Percentiles rank a stretch among this genome's conserved stretches.
phyloP scores from a whole-genome alignment of 768 basidiomycete species.

The Lenzites betulinus region DNA sequence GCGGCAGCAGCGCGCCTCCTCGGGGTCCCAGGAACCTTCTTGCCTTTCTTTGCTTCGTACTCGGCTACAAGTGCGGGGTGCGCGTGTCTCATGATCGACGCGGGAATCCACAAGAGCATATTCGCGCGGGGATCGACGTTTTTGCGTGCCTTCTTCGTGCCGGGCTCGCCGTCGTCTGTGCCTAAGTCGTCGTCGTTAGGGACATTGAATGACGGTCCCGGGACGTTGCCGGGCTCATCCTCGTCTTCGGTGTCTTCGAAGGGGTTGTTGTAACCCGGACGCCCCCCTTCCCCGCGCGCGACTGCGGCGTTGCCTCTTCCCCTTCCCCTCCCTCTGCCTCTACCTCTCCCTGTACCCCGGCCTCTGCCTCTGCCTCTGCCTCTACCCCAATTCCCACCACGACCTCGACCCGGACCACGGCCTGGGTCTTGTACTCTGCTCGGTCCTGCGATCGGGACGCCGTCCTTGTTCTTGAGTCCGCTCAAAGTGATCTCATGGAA shows the following conservation, averaged over 20 bases:
- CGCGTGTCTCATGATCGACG: conserved; percentile 43
- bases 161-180: neutral
- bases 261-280: no score
- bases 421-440: neutral
- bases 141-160: conserved; percentile 12
- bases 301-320: no score
- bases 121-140: conserved; percentile 30
- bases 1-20: neutral
- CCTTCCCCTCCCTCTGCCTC: neutral
- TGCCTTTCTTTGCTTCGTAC: conserved; percentile 35
- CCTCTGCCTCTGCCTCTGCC: neutral
- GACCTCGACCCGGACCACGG: neutral
- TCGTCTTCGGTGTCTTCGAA: conserved; percentile 7
- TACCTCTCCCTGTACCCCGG: neutral
- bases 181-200: neutral
- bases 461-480: conserved; percentile 34
- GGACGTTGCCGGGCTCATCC: neutral
- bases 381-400: neutral
- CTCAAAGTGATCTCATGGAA: conserved; percentile 35
- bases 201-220: neutral
- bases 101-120: conserved; percentile 45
- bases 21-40: conserved; percentile 28
- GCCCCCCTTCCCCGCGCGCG: no score
- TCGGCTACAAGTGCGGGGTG: conserved; percentile 40
- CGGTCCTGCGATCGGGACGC: conserved; percentile 11